Evolutionary conservation across 257 asterid species (phyloP), one percentile per base, ranked within the genome.

Genomic region (Solanum paucissectum): DNA sequence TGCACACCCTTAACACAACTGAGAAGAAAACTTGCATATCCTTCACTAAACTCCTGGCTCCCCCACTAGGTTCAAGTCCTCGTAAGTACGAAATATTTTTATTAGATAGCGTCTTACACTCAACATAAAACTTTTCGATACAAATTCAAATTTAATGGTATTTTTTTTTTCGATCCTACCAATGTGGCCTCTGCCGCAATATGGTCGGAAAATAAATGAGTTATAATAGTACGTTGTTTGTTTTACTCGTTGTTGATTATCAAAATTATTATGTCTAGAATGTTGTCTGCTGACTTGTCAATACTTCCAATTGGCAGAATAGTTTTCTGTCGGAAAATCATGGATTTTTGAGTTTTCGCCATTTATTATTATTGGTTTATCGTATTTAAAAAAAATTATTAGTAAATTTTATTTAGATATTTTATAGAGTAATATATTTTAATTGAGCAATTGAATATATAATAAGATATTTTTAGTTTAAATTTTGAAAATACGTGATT

Each of bases 41-140:
- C 2, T 52, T 52, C 23, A 6, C 9, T 3, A 18, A 52, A 52
- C n/a, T 52, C 2, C 23, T 52, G 10, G 1, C 62, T 52, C 9
- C 62, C 2, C n/a, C 10, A 52, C 62, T 52, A 2, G 9, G 23
- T 18, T 16, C 9, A 20, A 52, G 8, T 16, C 9, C 23, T 52
- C 23, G 3, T 5, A 6, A 52, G 8, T 52, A 5, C 0, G 1
- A 52, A 52, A 2, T 52, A 52, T 0, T 3, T 52, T 52, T 52
- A 52, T 6, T 18, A 52, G 8, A 0, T 52, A 52, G 0, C 21
- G 6, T 52, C 0, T 52, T 52, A 52, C 4, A 0, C 1, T 52
- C 6, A 18, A 6, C 23, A 52, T 52, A 62, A 62, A 1, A 23
- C 0, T 0, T 4, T 55, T 23, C 6, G 0, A 62, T 11, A 23